Evolutionary conservation across 139 green algal genomes (phyloP).

Genomic region (Desmodesmus armatus): DNA sequence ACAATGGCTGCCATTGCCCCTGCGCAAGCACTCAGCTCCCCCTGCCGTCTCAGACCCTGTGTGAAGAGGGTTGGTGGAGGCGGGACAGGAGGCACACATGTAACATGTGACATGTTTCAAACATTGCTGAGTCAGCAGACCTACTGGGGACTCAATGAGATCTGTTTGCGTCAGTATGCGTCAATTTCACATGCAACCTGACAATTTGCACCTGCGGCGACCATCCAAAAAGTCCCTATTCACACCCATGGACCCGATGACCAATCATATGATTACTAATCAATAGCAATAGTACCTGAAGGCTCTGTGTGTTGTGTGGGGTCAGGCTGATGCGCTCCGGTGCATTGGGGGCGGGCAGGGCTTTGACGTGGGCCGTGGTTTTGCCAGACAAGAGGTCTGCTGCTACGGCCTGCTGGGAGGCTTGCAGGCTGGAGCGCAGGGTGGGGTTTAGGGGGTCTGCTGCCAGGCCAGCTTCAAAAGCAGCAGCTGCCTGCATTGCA

Average conservation of each 20-base stretch:
- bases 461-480: constrained; percentile 21
- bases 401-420: constrained; percentile 8
- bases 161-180: too few species aligned
- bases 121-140: neutral
- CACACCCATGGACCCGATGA: too few species aligned
- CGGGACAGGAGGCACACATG: too few species aligned
- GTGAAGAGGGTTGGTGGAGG: too few species aligned
- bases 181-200: too few species aligned
- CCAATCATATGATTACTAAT: too few species aligned
- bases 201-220: too few species aligned
- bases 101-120: too few species aligned
- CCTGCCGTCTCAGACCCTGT: too few species aligned
- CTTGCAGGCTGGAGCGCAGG: constrained; percentile 1
- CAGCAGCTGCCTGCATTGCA: constrained; percentile 6
- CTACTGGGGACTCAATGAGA: neutral
- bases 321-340: constrained; percentile 9
- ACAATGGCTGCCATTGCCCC: too few species aligned
- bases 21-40: too few species aligned
- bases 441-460: neutral
- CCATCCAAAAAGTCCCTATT: too few species aligned
- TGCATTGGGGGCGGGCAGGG: constrained; percentile 16
- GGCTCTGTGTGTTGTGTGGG: constrained; percentile 12
- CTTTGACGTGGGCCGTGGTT: neutral
- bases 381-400: constrained; percentile 9
- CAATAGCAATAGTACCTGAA: neutral